Base-by-base conservation (phyloP, 116 monocot genomes). In the Posidonia oceanica region DNA sequence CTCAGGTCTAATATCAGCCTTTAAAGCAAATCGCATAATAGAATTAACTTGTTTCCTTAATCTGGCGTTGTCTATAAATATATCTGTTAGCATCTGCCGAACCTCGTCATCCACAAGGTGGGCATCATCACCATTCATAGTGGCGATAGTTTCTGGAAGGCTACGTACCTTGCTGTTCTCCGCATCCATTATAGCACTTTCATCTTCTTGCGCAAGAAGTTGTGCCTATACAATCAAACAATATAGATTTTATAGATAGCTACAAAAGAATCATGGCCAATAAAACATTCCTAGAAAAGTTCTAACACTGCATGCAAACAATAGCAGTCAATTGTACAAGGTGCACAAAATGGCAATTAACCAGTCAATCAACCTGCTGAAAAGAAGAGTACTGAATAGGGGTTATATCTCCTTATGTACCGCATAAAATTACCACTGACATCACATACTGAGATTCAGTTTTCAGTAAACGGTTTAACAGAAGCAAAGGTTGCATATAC, bases 151-250 rank as follows among this genome's bases (percentile, higher is more conserved):
- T 52, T 67, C 76, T 37, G 36, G 22, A 54, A 71, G 36, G 67
- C 61, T 67, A 53, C 5, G 14, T 54, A 21, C 62, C 22, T 75
- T 18, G 15, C 63, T 66, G 23, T 36, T 70, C 14, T 69, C 62
- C 15, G 36, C 54, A 61, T 63, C 63, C 8, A n/a, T 42, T 44
- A 69, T 7, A 29, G 42, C 40, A 73, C n/a, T 59, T 53, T 83
- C 95, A 75, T 91, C 86, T 67, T 91, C 83, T 74, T 69, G 83
- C 16, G 88, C 80, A 36, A 96, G 88, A 51, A 91, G 86, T 72
- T 87, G 91, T 57, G 96, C 91, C 96, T 91, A 40, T 12, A 63
- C 39, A 81, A 63, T 39, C 18, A 66, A 15, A 42, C 14, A 67
- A 69, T 54, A 6, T 36, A 29, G 29, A 29, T 29, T 29, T 23